A percentile compares a stretch with the other conserved stretches of the same genome.
Conservation (phyloP, 768 basidiomycete genomes). For the Lactarius psammicola region DNA sequence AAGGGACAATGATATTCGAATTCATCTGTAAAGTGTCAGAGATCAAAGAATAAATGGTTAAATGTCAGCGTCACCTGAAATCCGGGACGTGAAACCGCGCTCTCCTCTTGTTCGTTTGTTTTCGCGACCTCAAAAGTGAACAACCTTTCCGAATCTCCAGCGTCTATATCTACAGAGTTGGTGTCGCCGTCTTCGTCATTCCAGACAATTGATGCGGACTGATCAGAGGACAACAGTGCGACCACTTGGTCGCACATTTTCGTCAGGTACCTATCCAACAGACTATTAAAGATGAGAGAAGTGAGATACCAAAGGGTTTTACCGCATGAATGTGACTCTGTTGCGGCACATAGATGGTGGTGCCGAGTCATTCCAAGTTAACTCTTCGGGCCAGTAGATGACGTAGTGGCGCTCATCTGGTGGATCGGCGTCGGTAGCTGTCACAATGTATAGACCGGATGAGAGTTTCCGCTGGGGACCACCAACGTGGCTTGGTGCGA, state of each 20-base stretch:
- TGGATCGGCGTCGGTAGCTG: background rate
- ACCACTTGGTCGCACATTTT: conserved; percentile 51
- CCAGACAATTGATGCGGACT: conserved; percentile 48
- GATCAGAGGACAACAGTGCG: conserved; percentile 49
- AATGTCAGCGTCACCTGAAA: conserved; percentile 35
- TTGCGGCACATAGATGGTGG: conserved; percentile 47
- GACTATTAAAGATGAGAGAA: background rate
- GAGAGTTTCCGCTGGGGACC: background rate
- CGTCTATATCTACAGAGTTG: conserved; percentile 37
- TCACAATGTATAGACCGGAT: conserved; percentile 6
- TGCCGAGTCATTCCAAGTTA: conserved; percentile 56
- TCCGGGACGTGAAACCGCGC: conserved; percentile 43
- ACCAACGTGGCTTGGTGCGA: conserved; percentile 8
- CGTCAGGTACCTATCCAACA: conserved; percentile 9
- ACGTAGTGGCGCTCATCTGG: conserved; percentile 41
- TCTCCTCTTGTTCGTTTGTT: conserved; percentile 55
- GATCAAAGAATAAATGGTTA: background rate
- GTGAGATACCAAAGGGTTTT: conserved; percentile 8
- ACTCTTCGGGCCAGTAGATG: conserved; percentile 61
- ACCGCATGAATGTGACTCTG: conserved; percentile 64
- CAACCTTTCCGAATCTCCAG: conserved; percentile 46
- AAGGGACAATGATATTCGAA: background rate
- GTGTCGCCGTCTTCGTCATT: conserved; percentile 34
- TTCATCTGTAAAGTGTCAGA: conserved; percentile 8
- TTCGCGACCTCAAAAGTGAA: conserved; percentile 55